Conservation (phyloP, 805 yeast species). For the Saccharomyces paradoxus region DNA sequence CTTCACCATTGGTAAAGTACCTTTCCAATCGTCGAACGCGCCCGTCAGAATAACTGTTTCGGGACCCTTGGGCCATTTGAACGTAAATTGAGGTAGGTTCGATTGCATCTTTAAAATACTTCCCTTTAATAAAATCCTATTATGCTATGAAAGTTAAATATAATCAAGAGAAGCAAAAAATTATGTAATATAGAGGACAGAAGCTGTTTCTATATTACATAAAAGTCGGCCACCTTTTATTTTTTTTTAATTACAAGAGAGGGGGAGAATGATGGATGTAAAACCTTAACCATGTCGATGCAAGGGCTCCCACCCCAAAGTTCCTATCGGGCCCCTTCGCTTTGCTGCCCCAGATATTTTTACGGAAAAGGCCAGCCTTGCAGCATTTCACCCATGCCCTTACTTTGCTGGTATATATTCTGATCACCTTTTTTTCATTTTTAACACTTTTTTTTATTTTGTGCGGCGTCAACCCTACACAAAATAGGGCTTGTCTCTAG, state of each 20-base stretch:
- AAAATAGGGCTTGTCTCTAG: neutral
- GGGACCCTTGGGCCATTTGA: constrained; percentile 43
- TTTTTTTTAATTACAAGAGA: neutral
- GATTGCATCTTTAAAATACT: constrained; percentile 1
- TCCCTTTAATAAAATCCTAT: neutral
- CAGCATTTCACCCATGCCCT: neutral
- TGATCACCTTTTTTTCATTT: neutral
- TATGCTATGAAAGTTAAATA: neutral
- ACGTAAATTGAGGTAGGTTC: constrained; percentile 11
- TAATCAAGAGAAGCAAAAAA: neutral
- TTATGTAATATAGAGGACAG: neutral
- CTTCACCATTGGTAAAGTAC: constrained; percentile 47
- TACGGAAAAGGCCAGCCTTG: neutral
- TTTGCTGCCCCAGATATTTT: neutral
- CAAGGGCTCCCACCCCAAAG: neutral
- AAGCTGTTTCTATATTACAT: neutral
- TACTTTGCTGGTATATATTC: neutral
- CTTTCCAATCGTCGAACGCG: constrained; percentile 59
- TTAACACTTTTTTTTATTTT: neutral
- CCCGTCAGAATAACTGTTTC: constrained; percentile 57
- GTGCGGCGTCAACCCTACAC: neutral
- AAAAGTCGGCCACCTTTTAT: neutral
- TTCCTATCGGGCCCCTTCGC: neutral
- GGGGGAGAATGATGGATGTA: neutral
- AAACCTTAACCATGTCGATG: neutral